These are phyloP conservation scores for Arxiozyma heterogenica DNA, from an alignment of 1,139 yeast genomes.

Conservation along the genomic window DNA sequence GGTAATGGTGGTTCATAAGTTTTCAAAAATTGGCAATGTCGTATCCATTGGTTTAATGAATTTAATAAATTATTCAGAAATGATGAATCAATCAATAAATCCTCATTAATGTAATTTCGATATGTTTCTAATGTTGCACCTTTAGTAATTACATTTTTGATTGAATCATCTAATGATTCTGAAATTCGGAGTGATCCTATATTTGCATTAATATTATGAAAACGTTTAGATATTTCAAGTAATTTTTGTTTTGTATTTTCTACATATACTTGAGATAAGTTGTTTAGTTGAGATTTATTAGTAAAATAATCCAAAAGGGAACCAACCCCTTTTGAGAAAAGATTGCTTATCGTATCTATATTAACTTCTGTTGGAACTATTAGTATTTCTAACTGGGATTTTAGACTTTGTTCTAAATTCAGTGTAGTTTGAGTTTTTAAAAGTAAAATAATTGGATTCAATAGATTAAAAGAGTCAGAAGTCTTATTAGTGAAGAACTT, in stretches of 20 bases:
- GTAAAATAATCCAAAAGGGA: constrained; percentile 44
- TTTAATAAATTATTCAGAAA: constrained; percentile 60
- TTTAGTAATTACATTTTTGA: constrained; percentile 35
- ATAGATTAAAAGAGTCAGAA: neutral
- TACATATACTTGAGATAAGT: constrained; percentile 32
- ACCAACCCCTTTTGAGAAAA: constrained; percentile 45
- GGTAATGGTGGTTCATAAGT: constrained; percentile 42
- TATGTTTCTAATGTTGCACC: constrained; percentile 28
- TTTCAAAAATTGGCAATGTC: constrained; percentile 51
- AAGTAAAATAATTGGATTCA: constrained; percentile 1
- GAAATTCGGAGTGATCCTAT: neutral
- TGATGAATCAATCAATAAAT: constrained; percentile 40
- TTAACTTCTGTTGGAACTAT: constrained; percentile 3
- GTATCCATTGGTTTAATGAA: constrained; percentile 66
- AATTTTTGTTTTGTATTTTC: constrained; percentile 51
- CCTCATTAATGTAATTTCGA: constrained; percentile 31
- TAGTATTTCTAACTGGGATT: constrained; percentile 19
- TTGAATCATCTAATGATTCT: constrained; percentile 42
- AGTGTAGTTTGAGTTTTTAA: constrained; percentile 7
- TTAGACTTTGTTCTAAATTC: constrained; percentile 1
- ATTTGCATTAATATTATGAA: constrained; percentile 48
- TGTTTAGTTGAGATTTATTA: constrained; percentile 11
- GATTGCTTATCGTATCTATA: constrained; percentile 49
- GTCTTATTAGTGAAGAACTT: neutral
- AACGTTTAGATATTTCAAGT: constrained; percentile 57